Base-by-base conservation (phyloP, 345 rosid genomes). In the Moricandia arvensis region DNA sequence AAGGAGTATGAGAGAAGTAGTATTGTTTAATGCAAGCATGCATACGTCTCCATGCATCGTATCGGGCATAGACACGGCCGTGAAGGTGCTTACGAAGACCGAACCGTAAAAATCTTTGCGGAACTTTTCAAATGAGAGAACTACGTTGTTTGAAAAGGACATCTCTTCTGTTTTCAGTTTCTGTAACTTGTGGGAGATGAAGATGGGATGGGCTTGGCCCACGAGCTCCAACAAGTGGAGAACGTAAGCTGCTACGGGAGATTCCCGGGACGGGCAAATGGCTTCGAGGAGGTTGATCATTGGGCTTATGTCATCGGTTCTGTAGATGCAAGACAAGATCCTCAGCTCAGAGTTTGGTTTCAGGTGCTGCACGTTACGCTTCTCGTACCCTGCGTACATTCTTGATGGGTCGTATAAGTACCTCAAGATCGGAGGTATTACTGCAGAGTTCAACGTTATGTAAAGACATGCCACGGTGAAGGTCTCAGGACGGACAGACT, bases 41-140 rank as follows among this genome's bases (percentile, higher is more conserved):
- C 90, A 81, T 0, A 87, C 77, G 55, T 88, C 96, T 30, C 87
- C 89, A 4, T 86, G 81, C 96, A 88, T 88, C 8, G 86, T 61
- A 24, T 77, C 74, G 1, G 81, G 76, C 64, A 78, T 33, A 12
- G 83, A 81, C 18, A 81, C n/a, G 7, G 83, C 74, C 10, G 80
- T 81, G 58, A 33, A 81, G 3, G 47, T 69, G 70, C 71, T 77
- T 35, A 77, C 72, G 3, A 10, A 70, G 29, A 81, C 78, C 4
- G 72, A 73, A 3, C 83, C 83, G 4, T 43, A 73, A n/a, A 53
- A 62, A 3, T 81, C 69, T 63, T 65, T 72, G 7, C 66, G 72
- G 51, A 81, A 73, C 3, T 72, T 68, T 7, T 81, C 74, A 59
- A 69, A 84, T 10, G 81, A 80, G 17, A 66, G 31, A 63, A 87